Conservation (phyloP, 2,329 filamentous ascomycete genomes). For the Aspergillus flavus region DNA sequence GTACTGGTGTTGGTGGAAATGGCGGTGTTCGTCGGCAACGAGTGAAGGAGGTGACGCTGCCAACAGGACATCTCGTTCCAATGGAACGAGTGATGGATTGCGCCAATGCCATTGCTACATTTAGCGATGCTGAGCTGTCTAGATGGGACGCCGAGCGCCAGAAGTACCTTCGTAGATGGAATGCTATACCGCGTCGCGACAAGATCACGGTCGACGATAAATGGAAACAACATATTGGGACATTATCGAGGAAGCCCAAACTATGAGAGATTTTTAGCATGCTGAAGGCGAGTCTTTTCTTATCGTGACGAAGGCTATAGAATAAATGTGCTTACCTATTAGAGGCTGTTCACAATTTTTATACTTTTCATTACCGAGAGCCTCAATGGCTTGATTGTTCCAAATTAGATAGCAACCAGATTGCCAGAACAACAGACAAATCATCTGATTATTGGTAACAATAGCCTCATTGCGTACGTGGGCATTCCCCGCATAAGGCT, state of each 20-base stretch:
- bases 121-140: background rate
- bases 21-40: constrained; percentile 55
- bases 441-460: background rate
- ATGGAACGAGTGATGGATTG: constrained; percentile 4
- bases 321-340: background rate
- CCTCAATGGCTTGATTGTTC: background rate
- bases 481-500: background rate
- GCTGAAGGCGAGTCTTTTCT: background rate
- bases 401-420: background rate
- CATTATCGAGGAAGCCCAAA: background rate
- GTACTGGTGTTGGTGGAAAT: constrained; percentile 36
- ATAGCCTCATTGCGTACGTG: background rate
- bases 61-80: background rate
- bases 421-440: background rate
- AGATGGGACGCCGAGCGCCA: background rate
- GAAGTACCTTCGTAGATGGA: background rate
- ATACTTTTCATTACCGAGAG: background rate
- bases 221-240: constrained; percentile 4
- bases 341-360: background rate
- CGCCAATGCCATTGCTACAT: background rate
- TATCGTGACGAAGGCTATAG: background rate
- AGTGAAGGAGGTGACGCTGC: constrained; percentile 26
- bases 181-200: background rate
- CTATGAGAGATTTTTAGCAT: background rate
- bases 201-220: constrained; percentile 2